These are phyloP conservation scores for Hypoxylon sp. DNA, from an alignment of 2,329 filamentous ascomycete species.

Conservation along the genomic window DNA sequence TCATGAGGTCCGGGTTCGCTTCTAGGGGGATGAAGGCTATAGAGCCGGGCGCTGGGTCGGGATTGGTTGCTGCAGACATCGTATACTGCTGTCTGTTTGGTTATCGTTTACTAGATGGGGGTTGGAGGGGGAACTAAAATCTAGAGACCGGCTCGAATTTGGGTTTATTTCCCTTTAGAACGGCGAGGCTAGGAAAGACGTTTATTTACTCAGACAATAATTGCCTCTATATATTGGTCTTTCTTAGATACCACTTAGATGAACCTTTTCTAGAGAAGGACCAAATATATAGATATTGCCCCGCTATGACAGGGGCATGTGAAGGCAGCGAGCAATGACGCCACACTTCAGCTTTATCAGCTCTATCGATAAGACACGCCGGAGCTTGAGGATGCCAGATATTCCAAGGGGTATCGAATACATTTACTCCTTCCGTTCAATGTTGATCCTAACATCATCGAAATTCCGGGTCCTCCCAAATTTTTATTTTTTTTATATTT, in stretches of 20 bases:
- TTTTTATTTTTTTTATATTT: not conserved
- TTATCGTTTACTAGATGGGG: not conserved
- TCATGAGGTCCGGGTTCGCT: conserved; percentile 91
- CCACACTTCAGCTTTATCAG: conserved; percentile 25
- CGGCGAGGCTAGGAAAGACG: not conserved
- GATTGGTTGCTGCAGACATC: conserved; percentile 52
- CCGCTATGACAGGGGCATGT: conserved; percentile 34
- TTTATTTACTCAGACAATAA: not conserved
- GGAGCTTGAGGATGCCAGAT: not conserved
- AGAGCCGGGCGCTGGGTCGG: conserved; percentile 57
- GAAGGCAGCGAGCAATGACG: conserved; percentile 42
- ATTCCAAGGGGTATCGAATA: not conserved
- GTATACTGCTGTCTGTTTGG: not conserved
- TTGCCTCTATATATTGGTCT: not conserved
- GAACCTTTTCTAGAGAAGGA: conserved; percentile 1
- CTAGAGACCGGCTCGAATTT: not conserved
- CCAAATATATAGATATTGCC: conserved; percentile 26
- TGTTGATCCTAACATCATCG: not conserved
- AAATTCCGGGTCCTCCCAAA: not conserved
- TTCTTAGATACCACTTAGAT: not conserved
- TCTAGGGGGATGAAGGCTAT: conserved; percentile 73
- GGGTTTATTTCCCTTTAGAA: not conserved
- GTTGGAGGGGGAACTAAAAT: not conserved
- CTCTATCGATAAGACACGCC: conserved; percentile 24
- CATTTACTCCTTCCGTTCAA: not conserved